Base-by-base conservation (phyloP, 108 stramenopile genomes). In the Cyclotella kingstonii region DNA sequence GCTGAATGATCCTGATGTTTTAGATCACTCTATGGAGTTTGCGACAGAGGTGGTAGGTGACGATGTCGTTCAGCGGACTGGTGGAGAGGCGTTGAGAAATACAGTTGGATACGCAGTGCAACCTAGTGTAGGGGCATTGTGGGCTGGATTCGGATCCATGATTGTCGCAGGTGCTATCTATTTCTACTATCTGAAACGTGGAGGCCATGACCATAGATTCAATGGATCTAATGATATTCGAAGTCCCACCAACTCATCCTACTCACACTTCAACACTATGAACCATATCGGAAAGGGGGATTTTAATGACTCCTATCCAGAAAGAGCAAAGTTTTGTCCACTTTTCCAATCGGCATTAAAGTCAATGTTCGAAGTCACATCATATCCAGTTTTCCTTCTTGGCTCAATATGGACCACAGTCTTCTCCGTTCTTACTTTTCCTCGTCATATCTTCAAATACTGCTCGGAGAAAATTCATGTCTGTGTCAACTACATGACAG, bases 11-110 rank as follows among this genome's bases (percentile, higher is more conserved):
- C 83, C 87, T 4, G 86, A 89, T 52, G 81, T 92, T n/a, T 64
- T 92, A 42, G 91, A 92, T 49, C 91, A 92, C 60, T 86, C 86
- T 10, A 92, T 92, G 91, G 91, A 89, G 54, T 92, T 92, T 71
- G 91, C 91, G 5, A 85, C 91, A 12, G 91, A 92, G 51, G 85
- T 92, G 38, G 82, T 92, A 10, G 91, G 91, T 17, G 91, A 92
- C 66, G 87, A 92, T 75, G 81, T 89, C 14, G 86, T 92, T 2
- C 91, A 92, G 61, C 70, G 85, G 53, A 85, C 86, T 29, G 85
- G 87, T 15, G 87, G 91, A 34, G 91, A 92, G 44, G 91, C 91
- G 2, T 60, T 92, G 61, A 70, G 87, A 58, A 92, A 92, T 43
- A 87, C 87, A 42, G 68, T 92, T 3, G 82, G 85, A 5, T 87